Evolutionary conservation across 192 early-diverging fungal genomes (phyloP).

Genomic region (Coemansia sp.): DNA sequence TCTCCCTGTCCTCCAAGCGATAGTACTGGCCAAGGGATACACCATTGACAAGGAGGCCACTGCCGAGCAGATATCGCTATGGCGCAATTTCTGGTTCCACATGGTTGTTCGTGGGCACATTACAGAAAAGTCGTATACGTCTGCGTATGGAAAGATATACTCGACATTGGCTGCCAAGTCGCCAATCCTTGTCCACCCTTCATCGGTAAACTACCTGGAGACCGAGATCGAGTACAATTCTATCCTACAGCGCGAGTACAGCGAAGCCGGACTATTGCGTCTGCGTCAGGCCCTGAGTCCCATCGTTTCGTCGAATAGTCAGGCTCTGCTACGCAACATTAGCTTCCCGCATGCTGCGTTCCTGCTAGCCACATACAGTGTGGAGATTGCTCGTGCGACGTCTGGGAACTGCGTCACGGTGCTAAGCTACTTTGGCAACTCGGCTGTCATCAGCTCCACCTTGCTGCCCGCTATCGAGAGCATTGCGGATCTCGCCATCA

Average conservation of each 20-base stretch:
- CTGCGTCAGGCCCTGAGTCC: conserved; percentile 49
- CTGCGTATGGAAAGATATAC: conserved; percentile 72
- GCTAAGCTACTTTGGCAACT: conserved; percentile 82
- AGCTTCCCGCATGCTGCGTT: conserved; percentile 77
- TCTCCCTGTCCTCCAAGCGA: conserved; percentile 61
- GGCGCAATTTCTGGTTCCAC: conserved; percentile 92
- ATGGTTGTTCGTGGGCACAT: conserved; percentile 76
- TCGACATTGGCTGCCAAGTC: conserved; percentile 77
- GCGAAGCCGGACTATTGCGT: conserved; percentile 38
- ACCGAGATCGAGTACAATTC: conserved; percentile 87
- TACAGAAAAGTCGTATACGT: conserved; percentile 70
- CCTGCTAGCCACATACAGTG: conserved; percentile 77
- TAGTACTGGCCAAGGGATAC: conserved; percentile 63
- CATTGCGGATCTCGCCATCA: conserved; percentile 66
- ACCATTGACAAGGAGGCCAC: conserved; percentile 58
- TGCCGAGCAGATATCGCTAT: conserved; percentile 66
- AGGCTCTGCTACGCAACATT: conserved; percentile 61
- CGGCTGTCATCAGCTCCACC: conserved; percentile 75
- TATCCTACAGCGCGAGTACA: conserved; percentile 63
- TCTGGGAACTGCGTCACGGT: conserved; percentile 71
- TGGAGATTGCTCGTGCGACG: conserved; percentile 76
- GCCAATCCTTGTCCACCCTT: conserved; percentile 75
- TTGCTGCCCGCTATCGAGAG: conserved; percentile 73
- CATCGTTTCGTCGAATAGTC: conserved; percentile 59
- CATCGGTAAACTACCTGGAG: conserved; percentile 74